phyloP scores from a whole-genome alignment of 2,329 filamentous ascomycete genomes.

The Dryadomyces quercus-mongolicae region DNA sequence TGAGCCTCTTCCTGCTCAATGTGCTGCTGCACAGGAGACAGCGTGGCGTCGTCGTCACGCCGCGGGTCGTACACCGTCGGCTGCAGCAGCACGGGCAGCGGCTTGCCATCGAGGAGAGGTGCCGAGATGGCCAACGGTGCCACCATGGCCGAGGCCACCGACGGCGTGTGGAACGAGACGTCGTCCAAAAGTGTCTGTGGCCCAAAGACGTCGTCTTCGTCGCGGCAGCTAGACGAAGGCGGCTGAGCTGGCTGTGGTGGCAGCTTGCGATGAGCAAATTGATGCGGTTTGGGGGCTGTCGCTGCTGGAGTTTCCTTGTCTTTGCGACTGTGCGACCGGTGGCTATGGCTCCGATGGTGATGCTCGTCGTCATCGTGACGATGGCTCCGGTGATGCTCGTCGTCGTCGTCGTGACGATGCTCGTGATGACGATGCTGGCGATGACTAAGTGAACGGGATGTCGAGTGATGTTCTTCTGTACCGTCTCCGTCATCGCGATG shows the following conservation, averaged over 20 bases:
- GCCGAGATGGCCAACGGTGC: slow-evolving; percentile 28
- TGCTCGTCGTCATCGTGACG: slow-evolving; percentile 10
- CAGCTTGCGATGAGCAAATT: background rate
- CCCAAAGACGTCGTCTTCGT: slow-evolving; percentile 10
- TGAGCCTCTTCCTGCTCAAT: slow-evolving; percentile 44
- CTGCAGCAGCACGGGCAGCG: slow-evolving; percentile 39
- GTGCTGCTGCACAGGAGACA: slow-evolving; percentile 46
- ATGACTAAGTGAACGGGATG: slow-evolving; percentile 13
- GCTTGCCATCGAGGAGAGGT: slow-evolving; percentile 35
- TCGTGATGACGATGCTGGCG: slow-evolving; percentile 12
- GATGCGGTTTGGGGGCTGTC: background rate
- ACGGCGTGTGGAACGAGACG: background rate
- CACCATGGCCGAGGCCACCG: slow-evolving; percentile 3
- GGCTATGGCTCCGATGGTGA: background rate
- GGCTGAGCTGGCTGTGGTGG: background rate
- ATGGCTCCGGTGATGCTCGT: slow-evolving; percentile 11
- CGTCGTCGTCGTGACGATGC: slow-evolving; percentile 11
- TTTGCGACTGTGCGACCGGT: background rate
- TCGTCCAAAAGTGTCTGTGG: slow-evolving; percentile 8
- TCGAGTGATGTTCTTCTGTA: slow-evolving; percentile 13
- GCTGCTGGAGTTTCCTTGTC: background rate
- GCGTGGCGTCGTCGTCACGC: slow-evolving; percentile 26
- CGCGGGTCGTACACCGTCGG: slow-evolving; percentile 44
- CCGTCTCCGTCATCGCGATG: slow-evolving; percentile 20
- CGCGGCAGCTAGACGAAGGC: too few species aligned